Evolutionary conservation across 1,139 yeast species (phyloP), one percentile per base, ranked within the genome.

Genomic region (Taphrina deformans): DNA sequence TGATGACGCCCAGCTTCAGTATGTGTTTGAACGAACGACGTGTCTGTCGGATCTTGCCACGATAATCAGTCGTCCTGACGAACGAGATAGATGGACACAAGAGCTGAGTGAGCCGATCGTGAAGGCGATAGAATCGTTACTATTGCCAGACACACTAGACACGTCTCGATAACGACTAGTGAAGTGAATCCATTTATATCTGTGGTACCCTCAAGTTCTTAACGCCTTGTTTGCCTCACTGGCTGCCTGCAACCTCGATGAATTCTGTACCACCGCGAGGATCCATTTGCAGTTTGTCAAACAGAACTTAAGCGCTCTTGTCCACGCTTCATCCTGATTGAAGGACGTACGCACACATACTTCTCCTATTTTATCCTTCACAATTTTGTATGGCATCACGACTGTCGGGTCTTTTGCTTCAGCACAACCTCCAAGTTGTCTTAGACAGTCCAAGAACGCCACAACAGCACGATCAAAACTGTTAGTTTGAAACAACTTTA

Each of bases 221-320:
- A 14, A 4, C 35, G 35, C 41, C 41, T 38, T 10, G 41, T 7
- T 38, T n/a, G 41, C 16, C 41, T 38, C 18, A 38, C 41, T 38
- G n/a, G 41, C 41, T 2, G 41, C 41, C 41, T 38, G 50, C 3
- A 44, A n/a, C 14, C 50, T 21, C 2, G 50, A 44, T 10, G 35
- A 27, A 6, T 29, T 23, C 21, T 48, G 53, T 38, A 59, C 63
- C 2, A 52, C 60, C 9, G 80, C 80, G 45, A 78, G 69, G 12
- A 77, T 74, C 79, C 79, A 78, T 66, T 78, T 77, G 26, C 78
- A 72, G 66, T 92, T 84, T 0, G 95, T 89, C 60, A 93, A 77
- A 18, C 92, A 79, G 72, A 85, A 87, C 72, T 88, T 87, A 76
- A 97, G 92, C 0, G 96, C 92, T 40, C 85, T 83, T 0, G 97